These are phyloP conservation scores for Eleusine indica DNA, from an alignment of 176 grass and related monocot species.

Conservation along the genomic window DNA sequence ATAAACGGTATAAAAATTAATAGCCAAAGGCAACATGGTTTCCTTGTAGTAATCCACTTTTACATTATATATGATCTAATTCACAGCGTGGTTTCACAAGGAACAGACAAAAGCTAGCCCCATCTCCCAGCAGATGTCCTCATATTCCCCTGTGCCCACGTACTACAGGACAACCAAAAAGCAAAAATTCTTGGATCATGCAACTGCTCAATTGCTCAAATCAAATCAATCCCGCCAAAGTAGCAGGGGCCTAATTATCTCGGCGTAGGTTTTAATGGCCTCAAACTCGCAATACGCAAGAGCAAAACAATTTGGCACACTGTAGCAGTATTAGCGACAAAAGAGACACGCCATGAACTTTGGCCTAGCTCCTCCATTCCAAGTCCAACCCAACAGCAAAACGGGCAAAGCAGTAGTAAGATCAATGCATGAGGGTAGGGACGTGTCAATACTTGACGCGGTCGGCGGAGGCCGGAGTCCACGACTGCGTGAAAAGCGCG, in stretches of 20 bases:
- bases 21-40: constrained; percentile 2
- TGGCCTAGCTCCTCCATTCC: not conserved
- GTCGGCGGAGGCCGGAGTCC: constrained; percentile 56
- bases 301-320: not conserved
- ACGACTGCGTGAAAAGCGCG: constrained; percentile 86
- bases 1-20: not conserved
- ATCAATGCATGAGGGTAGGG: not conserved
- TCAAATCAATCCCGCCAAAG: too few species aligned
- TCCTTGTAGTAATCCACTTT: constrained; percentile 10
- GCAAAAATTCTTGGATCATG: not conserved
- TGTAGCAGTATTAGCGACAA: not conserved
- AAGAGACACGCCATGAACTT: not conserved
- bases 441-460: constrained; percentile 41
- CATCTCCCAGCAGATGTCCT: not conserved
- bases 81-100: too few species aligned
- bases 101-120: constrained; percentile 8
- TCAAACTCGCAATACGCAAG: not conserved
- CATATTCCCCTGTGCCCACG: not conserved
- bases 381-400: not conserved
- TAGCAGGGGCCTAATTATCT: not conserved
- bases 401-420: not conserved
- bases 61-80: not conserved
- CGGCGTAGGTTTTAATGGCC: not conserved
- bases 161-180: constrained; percentile 27
- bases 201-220: constrained; percentile 27